Conservation (phyloP, 2,329 filamentous ascomycete genomes). For the Ambrosiella beaveri region DNA sequence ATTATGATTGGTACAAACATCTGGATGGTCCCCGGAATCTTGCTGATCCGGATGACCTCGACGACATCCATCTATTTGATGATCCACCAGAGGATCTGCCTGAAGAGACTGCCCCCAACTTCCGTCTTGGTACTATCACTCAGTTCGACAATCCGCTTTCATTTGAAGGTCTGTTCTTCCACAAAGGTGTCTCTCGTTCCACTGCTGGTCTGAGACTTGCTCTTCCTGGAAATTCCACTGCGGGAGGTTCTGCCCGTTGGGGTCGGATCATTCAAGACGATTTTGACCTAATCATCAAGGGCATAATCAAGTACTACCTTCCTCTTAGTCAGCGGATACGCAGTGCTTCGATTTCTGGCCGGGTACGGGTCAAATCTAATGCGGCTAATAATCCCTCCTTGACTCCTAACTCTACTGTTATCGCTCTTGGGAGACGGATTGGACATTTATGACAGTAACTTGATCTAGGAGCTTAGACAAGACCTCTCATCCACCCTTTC, state of each 20-base stretch:
- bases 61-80: conserved; percentile 14
- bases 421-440: background rate
- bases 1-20: conserved; percentile 41
- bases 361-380: conserved; percentile 44
- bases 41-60: background rate
- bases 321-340: conserved; percentile 43
- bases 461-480: background rate
- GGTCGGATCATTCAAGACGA: conserved; percentile 78
- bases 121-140: conserved; percentile 78
- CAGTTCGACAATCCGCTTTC: conserved; percentile 73
- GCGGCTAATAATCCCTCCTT: conserved; percentile 34
- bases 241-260: conserved; percentile 74
- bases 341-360: conserved; percentile 42
- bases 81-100: conserved; percentile 38
- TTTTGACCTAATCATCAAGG: conserved; percentile 84
- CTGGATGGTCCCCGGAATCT: conserved; percentile 14
- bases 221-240: conserved; percentile 75
- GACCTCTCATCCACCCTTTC: background rate
- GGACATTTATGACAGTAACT: background rate
- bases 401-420: conserved; percentile 20
- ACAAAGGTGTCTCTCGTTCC: conserved; percentile 52
- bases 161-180: conserved; percentile 81
- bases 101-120: conserved; percentile 56
- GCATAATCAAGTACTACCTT: conserved; percentile 67
- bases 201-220: conserved; percentile 68